These are phyloP conservation scores for Selenicereus undatus DNA, from an alignment of 148 eudicot species.

Conservation along the genomic window DNA sequence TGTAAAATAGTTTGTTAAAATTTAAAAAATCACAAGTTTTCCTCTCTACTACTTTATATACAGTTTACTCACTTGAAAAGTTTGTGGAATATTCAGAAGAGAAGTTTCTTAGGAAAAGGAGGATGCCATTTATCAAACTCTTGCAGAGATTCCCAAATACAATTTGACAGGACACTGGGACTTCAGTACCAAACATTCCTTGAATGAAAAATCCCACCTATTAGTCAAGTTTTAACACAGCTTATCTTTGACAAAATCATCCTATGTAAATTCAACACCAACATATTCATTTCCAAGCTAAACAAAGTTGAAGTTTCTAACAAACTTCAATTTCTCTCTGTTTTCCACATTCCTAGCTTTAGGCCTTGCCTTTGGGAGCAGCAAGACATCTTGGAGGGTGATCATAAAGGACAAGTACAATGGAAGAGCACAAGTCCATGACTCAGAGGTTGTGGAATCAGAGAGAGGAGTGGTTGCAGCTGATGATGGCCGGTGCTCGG, in stretches of 20 bases:
- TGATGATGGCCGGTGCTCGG: constrained; percentile 85
- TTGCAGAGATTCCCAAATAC: too few species aligned
- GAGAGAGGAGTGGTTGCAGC: constrained; percentile 76
- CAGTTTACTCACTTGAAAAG: too few species aligned
- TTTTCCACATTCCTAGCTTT: not conserved
- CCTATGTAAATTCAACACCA: not conserved
- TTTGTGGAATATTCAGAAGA: too few species aligned
- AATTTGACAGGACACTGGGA: too few species aligned
- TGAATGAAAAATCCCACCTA: not conserved
- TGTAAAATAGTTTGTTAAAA: too few species aligned
- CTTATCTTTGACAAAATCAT: not conserved
- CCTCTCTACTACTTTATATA: too few species aligned
- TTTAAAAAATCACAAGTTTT: too few species aligned
- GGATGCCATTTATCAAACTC: too few species aligned
- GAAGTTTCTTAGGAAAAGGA: too few species aligned
- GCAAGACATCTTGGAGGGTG: not conserved
- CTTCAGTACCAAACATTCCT: too few species aligned
- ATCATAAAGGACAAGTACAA: not conserved
- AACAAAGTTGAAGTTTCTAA: not conserved
- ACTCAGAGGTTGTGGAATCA: not conserved
- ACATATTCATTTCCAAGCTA: not conserved
- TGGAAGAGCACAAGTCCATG: not conserved
- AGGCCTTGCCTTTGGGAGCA: not conserved
- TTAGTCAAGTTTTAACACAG: not conserved
- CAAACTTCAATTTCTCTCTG: not conserved